Base-by-base conservation (phyloP, 2,329 filamentous ascomycete genomes). In the Cladobotryum protrusum region DNA sequence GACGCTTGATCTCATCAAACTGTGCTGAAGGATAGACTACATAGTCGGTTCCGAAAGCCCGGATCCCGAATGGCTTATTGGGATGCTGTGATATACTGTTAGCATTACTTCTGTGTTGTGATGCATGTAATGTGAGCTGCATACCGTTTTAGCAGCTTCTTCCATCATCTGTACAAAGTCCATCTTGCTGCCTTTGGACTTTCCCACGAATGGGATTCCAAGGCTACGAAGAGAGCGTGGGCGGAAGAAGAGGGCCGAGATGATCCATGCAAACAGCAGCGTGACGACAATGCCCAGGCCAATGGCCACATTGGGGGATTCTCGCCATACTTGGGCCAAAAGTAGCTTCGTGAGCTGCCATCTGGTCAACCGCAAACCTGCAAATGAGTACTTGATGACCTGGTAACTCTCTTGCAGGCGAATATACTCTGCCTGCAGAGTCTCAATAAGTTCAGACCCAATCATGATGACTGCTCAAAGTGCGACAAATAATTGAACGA, bases 1-100 rank as follows among this genome's bases (percentile, higher is more conserved):
- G 43, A 18, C 43, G 43, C 43, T 45, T 45, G 20, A 45, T 45
- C 33, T 45, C 43, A 17, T 45, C 43, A n/a, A 45, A 45, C 17
- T 36, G 34, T 18, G 33, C n/a, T n/a, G 43, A 36, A 11, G 43
- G 43, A 12, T 18, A 45, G 32, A 45, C 34, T 13, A 45, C 43
- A 45, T 35, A 45, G 17, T 41, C 39, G 12, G 39, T 41, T 18
- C 39, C 39, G 13, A 41, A 41, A 13, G 39, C 39, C 19, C 18
- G 39, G n/a, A 41, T 41, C 5, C 39, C 15, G 9, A 41, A 41
- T 41, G 39, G 39, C 15, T 18, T 4, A 19, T 41, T 41, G 11
- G 39, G 39, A 41, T 41, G 19, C 39, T 41, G n/a, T 12, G 5
- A 41, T 5, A 20, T 29, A 9, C 7, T 29, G 24, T 29, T 29